These are phyloP conservation scores for Cucurbita argyrosperma DNA, from an alignment of 306 rosid genomes.

Conservation along the genomic window DNA sequence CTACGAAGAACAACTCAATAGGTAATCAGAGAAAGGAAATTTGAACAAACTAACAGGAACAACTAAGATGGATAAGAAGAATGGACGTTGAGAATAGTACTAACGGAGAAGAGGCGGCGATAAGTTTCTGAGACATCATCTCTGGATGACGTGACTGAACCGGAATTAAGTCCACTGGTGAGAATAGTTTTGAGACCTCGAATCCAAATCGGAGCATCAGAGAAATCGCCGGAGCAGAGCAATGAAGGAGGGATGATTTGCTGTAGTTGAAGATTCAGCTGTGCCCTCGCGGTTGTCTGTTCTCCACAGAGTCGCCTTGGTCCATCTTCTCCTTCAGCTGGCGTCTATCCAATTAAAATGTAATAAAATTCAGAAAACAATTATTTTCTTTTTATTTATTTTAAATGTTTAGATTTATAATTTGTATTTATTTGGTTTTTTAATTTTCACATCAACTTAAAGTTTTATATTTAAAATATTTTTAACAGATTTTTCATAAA, in stretches of 20 bases:
- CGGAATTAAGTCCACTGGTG: background rate
- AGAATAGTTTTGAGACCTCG: background rate
- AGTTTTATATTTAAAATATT: too few species aligned
- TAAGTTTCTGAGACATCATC: conserved; percentile 1
- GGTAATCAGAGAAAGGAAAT: background rate
- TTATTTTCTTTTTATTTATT: too few species aligned
- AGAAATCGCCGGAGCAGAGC: background rate
- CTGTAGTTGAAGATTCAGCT: background rate
- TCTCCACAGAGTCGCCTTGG: background rate
- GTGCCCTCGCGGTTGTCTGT: too few species aligned
- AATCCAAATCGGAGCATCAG: background rate
- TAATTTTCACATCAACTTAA: too few species aligned
- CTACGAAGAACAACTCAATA: background rate
- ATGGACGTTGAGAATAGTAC: background rate
- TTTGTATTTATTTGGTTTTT: too few species aligned
- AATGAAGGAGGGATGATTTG: background rate
- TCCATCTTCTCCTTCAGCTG: background rate
- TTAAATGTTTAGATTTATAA: too few species aligned
- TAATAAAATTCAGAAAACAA: too few species aligned
- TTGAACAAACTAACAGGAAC: background rate
- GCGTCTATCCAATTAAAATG: background rate
- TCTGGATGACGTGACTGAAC: background rate
- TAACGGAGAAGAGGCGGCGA: conserved; percentile 8
- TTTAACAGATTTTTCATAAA: too few species aligned
- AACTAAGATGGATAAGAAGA: background rate